Evolutionary conservation across 1,284 basidiomycete species (phyloP), one percentile per base, ranked within the genome.

Genomic region (Coniferiporia weirii): DNA sequence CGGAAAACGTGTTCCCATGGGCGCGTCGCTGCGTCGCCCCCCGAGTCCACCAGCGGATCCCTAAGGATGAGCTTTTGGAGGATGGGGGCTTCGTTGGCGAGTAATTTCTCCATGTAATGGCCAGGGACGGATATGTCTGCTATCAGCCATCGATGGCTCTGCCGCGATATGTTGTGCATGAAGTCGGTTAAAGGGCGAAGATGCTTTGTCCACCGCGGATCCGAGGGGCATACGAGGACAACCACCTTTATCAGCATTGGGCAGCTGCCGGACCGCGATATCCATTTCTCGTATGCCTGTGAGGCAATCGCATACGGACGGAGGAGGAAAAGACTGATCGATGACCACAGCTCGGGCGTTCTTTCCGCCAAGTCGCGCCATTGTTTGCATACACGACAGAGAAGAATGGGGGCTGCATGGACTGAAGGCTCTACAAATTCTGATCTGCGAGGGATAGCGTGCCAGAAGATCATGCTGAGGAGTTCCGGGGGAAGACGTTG

Each of bases 121-220:
- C 56, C 50, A n/a, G 56, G 56, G 2, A 58, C 56, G 5, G 59
- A 44, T 17, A 60, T 55, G 27, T 60, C 59, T 27, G 49, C 53
- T 20, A 56, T 48, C 9, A 50, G 59, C 59, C 59, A 60, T 60
- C 59, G 59, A 60, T 60, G 38, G 22, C 59, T 60, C 35, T 60
- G 59, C 32, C 15, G 50, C 20, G 53, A 36, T 17, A 60, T 44
- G 38, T 45, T 52, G 22, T 45, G 48, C 22, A 60, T 55, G 34
- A 60, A 60, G 32, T 47, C 43, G 38, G 47, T 45, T 17, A 60
- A 19, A 34, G 59, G 53, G 17, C 56, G 53, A 22, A 20, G 40
- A 36, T 59, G 52, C 45, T 54, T 27, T 47, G 27, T 17, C 19
- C n/a, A 17, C 47, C 48, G 7, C 12, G 40, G n/a, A 36, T 51